These are phyloP conservation scores for Morella rubra DNA, from an alignment of 306 rosid genomes.

Conservation along the genomic window DNA sequence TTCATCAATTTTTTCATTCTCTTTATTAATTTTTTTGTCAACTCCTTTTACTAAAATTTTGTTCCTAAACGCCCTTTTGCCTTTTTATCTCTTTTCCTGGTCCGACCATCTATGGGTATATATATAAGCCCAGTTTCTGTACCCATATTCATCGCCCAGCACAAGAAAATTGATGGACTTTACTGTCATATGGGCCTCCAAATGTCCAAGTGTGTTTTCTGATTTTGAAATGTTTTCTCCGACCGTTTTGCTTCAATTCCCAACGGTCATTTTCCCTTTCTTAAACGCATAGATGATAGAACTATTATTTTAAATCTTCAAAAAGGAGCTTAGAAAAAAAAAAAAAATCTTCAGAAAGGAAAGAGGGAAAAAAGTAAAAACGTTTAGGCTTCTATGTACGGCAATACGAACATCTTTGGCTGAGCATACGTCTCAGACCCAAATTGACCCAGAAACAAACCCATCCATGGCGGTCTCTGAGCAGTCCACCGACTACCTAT, in stretches of 20 bases:
- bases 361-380: too few species aligned
- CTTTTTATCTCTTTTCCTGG: too few species aligned
- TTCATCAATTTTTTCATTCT: too few species aligned
- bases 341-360: too few species aligned
- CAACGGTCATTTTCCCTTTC: too few species aligned
- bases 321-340: too few species aligned
- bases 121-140: background rate
- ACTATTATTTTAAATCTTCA: too few species aligned
- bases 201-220: background rate
- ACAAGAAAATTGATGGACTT: background rate
- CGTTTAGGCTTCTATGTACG: background rate
- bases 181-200: background rate
- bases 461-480: slow-evolving; percentile 44
- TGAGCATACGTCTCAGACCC: background rate
- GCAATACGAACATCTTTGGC: background rate
- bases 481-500: slow-evolving; percentile 5
- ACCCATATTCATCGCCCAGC: background rate
- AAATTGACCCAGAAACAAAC: background rate
- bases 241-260: background rate
- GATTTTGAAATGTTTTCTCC: background rate
- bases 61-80: too few species aligned
- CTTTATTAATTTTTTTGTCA: too few species aligned
- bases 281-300: too few species aligned
- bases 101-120: too few species aligned
- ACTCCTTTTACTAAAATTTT: too few species aligned